Conservation (phyloP, 768 basidiomycete species). For the Calocybe gangraenosa region DNA sequence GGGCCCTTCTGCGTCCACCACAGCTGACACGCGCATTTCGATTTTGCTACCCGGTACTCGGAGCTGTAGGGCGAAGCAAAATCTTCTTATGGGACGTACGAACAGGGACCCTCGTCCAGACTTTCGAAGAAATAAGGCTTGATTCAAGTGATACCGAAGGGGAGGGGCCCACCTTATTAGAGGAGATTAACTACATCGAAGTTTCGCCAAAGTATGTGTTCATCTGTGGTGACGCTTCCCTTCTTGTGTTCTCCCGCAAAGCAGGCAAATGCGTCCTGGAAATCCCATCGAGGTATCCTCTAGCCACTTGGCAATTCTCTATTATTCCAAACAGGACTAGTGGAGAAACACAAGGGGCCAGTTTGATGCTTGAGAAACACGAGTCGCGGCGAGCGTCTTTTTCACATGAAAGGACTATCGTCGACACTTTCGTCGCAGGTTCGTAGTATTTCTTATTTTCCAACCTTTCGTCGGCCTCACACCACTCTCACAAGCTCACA, state of each 20-base stretch:
- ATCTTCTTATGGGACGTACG: conserved; percentile 65
- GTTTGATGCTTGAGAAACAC: conserved; percentile 7
- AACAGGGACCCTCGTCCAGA: conserved; percentile 43
- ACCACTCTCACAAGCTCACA: conserved; percentile 30
- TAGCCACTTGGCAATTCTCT: conserved; percentile 31
- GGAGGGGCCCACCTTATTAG: conserved; percentile 1
- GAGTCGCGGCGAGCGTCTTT: background rate
- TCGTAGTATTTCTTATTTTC: conserved; percentile 8
- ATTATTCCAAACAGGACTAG: conserved; percentile 12
- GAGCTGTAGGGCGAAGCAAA: conserved; percentile 38
- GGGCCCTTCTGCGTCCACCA: conserved; percentile 52
- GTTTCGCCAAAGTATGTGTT: conserved; percentile 54
- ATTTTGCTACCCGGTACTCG: conserved; percentile 62
- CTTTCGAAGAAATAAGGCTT: conserved; percentile 36
- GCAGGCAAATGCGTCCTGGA: conserved; percentile 41
- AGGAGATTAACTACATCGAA: conserved; percentile 58
- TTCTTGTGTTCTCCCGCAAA: conserved; percentile 53
- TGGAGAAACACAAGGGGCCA: background rate
- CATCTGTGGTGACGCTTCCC: conserved; percentile 42
- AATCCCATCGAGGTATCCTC: conserved; percentile 30
- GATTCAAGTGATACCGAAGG: background rate
- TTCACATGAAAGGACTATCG: conserved; percentile 8
- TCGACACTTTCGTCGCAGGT: conserved; percentile 49
- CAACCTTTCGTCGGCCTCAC: too few species aligned
- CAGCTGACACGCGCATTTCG: conserved; percentile 50